These are phyloP conservation scores for Hydnomerulius pinastri DNA, from an alignment of 768 basidiomycete genomes.

Conservation along the genomic window DNA sequence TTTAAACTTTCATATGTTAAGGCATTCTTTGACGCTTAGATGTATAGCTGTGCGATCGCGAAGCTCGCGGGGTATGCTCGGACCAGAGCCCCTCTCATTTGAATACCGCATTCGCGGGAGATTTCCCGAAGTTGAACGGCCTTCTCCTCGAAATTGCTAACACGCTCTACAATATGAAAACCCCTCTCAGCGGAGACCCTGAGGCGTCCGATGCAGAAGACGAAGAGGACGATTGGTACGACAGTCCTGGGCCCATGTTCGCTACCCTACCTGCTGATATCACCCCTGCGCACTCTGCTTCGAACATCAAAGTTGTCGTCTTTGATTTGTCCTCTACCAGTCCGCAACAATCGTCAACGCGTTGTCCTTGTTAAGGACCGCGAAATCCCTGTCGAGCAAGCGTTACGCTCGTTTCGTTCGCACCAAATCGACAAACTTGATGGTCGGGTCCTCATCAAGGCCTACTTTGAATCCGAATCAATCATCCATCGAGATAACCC, in stretches of 20 bases:
- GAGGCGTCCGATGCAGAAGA: neutral
- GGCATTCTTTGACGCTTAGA: neutral
- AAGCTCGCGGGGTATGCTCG: too few relatives aligned
- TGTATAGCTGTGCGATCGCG: neutral
- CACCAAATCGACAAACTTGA: neutral
- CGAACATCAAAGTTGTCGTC: neutral
- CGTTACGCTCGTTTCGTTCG: neutral
- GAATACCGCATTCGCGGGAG: neutral
- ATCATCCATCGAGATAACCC: neutral
- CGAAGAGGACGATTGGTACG: neutral
- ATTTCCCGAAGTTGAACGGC: neutral
- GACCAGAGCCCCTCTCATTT: neutral
- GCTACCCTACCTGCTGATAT: neutral
- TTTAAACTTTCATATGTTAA: neutral
- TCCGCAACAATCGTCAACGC: neutral
- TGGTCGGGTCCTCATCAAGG: neutral
- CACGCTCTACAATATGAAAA: neutral
- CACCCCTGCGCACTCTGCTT: neutral
- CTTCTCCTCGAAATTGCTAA: neutral
- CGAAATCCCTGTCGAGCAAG: neutral
- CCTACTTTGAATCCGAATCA: neutral
- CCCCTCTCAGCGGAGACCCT: neutral
- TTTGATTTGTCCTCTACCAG: neutral
- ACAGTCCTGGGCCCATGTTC: neutral
- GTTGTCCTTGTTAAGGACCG: neutral